Conservation (phyloP, 2,329 filamentous ascomycete genomes). For the Exserohilum turcica region DNA sequence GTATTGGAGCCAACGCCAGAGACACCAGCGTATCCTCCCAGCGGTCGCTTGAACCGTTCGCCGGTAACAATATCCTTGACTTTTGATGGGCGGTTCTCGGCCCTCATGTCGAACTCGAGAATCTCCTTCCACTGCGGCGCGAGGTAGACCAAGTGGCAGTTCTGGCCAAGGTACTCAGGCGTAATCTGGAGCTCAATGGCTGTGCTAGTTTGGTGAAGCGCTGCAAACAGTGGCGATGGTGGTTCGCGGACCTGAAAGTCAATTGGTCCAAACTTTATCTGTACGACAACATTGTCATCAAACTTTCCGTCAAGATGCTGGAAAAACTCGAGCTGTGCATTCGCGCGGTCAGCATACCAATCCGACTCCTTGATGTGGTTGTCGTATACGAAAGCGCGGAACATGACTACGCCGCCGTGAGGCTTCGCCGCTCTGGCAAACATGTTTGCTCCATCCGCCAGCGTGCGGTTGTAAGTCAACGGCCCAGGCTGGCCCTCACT, state of each 20-base stretch:
- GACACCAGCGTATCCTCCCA: conserved; percentile 69
- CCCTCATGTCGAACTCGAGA: conserved; percentile 69
- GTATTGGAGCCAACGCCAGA: conserved; percentile 69
- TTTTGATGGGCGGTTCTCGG: conserved; percentile 61
- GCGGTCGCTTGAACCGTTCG: conserved; percentile 60
- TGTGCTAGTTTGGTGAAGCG: conserved; percentile 53
- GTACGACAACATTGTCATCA: conserved; percentile 71
- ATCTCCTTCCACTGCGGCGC: conserved; percentile 71
- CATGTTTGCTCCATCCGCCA: conserved; percentile 70
- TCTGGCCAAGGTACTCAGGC: conserved; percentile 74
- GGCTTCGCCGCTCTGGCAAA: conserved; percentile 85
- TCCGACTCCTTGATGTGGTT: conserved; percentile 60
- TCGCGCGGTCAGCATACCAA: conserved; percentile 71
- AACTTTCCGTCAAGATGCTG: conserved; percentile 67
- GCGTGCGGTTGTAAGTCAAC: conserved; percentile 70
- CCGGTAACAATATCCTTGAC: conserved; percentile 67
- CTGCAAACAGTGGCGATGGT: conserved; percentile 66
- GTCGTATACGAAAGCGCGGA: conserved; percentile 74
- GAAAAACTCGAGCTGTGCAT: conserved; percentile 72
- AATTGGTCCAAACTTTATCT: conserved; percentile 76
- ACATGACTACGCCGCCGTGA: conserved; percentile 85
- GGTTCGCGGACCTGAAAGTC: conserved; percentile 76
- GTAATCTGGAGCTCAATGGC: conserved; percentile 70
- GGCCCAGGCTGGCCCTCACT: conserved; percentile 75
- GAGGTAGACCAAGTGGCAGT: conserved; percentile 70